Base-by-base conservation (phyloP, 176 grass and related monocot species). In the Oropetium thomaeum region DNA sequence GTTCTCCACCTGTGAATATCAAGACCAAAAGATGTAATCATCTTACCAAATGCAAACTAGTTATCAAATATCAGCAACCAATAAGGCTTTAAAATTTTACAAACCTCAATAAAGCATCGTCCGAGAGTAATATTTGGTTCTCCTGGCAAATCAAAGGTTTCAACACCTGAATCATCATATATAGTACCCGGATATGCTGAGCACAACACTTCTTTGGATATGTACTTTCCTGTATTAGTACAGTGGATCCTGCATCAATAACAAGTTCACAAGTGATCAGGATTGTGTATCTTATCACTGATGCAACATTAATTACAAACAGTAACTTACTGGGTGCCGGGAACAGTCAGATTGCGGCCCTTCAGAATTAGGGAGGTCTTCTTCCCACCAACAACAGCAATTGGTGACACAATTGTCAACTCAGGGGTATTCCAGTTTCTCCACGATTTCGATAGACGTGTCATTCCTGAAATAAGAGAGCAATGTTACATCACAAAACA, bases 51-150 rank as follows among this genome's bases (percentile, higher is more conserved):
- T 22, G 12, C 28, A 20, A 67, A 71, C 11, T 63, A 51, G 68
- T 84, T 33, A 54, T 1, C 47, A 49, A 5, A 71, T 59, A 65
- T 15, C 33, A 70, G 42, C n/a, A 26, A 80, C 7, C 37, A 32
- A 25, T 0, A 60, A 17, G 47, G 28, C 17, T 45, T 55, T 38
- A 10, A 29, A 74, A 47, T 58, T 58, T 43, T 7, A 77, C 58
- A 0, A n/a, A 99, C 96, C 96, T 99, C 96, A 74, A 99, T 88
- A 79, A 99, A 99, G 79, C 84, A 90, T 22, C 96, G 92, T 8
- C 96, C 96, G 39, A 92, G 66, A 30, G 51, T 58, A 58, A 90
- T 52, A 52, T 79, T 49, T 58, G 87, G 85, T 84, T 90, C 87
- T 82, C 82, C 96, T 3, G 87, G 89, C 58, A 99, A 88, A 57